Base-by-base conservation (phyloP, 768 basidiomycete species). In the Coprinopsis cinerea region DNA sequence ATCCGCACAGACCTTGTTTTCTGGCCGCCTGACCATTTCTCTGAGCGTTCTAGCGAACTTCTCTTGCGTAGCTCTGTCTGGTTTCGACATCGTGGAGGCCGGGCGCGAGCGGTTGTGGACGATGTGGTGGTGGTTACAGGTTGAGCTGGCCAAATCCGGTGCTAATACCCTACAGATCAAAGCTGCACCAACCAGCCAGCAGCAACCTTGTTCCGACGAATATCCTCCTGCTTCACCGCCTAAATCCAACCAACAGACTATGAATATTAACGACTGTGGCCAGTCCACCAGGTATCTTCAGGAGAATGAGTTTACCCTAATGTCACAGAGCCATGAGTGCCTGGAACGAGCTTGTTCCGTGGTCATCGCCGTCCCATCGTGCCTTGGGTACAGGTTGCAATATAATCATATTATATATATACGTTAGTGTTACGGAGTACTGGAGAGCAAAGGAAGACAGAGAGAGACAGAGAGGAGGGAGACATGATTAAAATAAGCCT, bases 1-100 rank as follows among this genome's bases (percentile, higher is more conserved):
- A 61, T 99, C 95, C 1, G 91, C 92, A 56, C 95, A 99, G 34
- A 88, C 66, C 67, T 92, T 97, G 71, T 97, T 99, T 54, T 94
- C 92, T 15, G 88, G 85, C 40, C 73, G 74, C 64, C 90, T 96
- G 45, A 99, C 81, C 25, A 97, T 76, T 57, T 91, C 95, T 40
- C 92, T 76, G 11, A 99, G 79, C 4, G 79, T 85, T 49, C 77
- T 77, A 17, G 92, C 72, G 62, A 91, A 81, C 51, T 79, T 71
- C 52, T 95, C 93, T 3, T 86, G 88, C 0, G 86, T 92, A 0
- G 86, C 80, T 61, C 88, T 92, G 72, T 95, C 92, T 71, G 87
- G 85, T 36, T 68, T 66, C 32, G 73, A 73, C 74, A 75, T 76
- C 15, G 44, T 45, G 24, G 18, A 26, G 20, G 44, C 6, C 20